Percentiles rank a stretch among this genome's conserved stretches.
These are phyloP conservation scores for Cyclotella sp. DNA, from an alignment of 108 stramenopile species.

Conservation along the genomic window DNA sequence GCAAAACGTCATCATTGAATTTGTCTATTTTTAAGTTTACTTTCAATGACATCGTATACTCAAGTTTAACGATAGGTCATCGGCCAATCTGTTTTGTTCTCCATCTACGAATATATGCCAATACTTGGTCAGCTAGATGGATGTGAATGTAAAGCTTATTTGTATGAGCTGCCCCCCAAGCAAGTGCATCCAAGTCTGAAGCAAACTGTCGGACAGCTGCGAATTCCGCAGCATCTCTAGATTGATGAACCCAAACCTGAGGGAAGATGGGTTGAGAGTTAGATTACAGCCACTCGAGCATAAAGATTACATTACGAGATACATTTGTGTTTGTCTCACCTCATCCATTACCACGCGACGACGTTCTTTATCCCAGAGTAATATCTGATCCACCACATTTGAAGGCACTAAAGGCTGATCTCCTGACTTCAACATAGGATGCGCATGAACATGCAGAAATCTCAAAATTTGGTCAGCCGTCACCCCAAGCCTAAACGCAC, in stretches of 20 bases:
- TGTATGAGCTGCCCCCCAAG: constrained; percentile 68
- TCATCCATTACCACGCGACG: constrained; percentile 77
- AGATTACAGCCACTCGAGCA: background rate
- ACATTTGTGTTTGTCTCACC: constrained; percentile 17
- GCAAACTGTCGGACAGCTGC: constrained; percentile 68
- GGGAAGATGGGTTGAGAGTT: background rate
- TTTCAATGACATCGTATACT: too few species aligned
- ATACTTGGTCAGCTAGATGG: constrained; percentile 60
- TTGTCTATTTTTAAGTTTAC: too few species aligned
- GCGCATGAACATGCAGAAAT: constrained; percentile 90
- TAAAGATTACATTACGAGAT: background rate
- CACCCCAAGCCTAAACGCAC: constrained; percentile 81
- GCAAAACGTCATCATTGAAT: too few species aligned
- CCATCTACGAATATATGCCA: constrained; percentile 75
- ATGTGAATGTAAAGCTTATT: constrained; percentile 68
- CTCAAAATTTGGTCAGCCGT: constrained; percentile 84
- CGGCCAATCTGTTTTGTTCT: constrained; percentile 57
- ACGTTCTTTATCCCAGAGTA: constrained; percentile 86
- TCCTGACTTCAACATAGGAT: constrained; percentile 75
- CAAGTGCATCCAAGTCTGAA: constrained; percentile 59
- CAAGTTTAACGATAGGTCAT: background rate
- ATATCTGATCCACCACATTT: constrained; percentile 91
- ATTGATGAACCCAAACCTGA: constrained; percentile 70
- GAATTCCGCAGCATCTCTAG: constrained; percentile 71
- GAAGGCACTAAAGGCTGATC: constrained; percentile 67